Percentiles rank a stretch among this genome's conserved stretches.
phyloP scores from a whole-genome alignment of 106 monocot genomes.

The Phalaenopsis equestris region DNA sequence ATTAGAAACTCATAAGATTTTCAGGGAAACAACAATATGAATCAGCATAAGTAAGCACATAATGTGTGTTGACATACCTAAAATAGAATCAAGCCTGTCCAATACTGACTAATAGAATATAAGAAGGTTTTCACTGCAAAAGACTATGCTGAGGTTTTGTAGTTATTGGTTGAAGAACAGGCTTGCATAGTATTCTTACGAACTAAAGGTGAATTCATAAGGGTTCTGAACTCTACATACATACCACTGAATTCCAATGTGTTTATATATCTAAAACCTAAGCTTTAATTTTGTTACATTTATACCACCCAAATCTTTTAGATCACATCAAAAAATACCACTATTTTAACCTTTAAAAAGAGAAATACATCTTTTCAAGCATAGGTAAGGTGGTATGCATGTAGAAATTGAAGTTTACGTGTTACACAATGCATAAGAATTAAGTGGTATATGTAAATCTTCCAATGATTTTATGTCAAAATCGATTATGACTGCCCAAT shows the following conservation, averaged over 20 bases:
- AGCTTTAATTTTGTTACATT: too few relatives aligned
- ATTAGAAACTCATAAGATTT: background rate
- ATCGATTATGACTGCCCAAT: background rate
- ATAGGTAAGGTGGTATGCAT: too few relatives aligned
- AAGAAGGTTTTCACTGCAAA: background rate
- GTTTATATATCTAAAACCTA: too few relatives aligned
- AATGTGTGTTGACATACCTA: background rate
- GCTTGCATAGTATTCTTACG: background rate
- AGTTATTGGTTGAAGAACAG: background rate
- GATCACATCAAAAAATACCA: too few relatives aligned
- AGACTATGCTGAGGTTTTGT: background rate
- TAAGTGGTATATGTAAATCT: background rate
- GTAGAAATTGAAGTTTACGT: too few relatives aligned
- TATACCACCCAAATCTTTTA: too few relatives aligned
- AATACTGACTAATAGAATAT: background rate
- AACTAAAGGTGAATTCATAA: background rate
- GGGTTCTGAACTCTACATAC: too few relatives aligned
- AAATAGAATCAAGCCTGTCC: background rate
- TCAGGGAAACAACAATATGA: background rate
- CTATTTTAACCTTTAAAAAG: too few relatives aligned
- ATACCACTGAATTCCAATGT: too few relatives aligned
- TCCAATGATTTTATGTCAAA: background rate
- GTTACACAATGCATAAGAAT: too few relatives aligned
- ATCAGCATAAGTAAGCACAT: background rate
- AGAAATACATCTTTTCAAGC: too few relatives aligned